Percentiles rank a stretch among this genome's conserved stretches.
These are phyloP conservation scores for Eutrema salsugineum DNA, from an alignment of 441 rosid genomes.

Conservation along the genomic window DNA sequence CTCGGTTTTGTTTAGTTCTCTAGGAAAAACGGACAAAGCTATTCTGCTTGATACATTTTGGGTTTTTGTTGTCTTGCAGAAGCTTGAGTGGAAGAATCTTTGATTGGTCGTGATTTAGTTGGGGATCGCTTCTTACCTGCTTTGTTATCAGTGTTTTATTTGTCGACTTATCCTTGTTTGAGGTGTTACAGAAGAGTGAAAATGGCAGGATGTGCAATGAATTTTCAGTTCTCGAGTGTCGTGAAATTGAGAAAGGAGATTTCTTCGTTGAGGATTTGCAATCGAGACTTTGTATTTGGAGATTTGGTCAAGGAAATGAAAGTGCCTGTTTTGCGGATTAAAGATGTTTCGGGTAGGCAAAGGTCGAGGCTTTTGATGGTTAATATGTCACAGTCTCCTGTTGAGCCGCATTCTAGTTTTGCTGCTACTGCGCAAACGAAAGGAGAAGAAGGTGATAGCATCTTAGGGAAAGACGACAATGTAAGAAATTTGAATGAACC, in stretches of 20 bases:
- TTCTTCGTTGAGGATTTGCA: conserved; percentile 26
- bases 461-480: conserved; percentile 30
- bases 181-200: not conserved
- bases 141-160: conserved; percentile 13
- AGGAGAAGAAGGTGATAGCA: conserved; percentile 26
- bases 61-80: conserved; percentile 10
- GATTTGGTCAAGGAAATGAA: conserved; percentile 21
- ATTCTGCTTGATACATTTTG: not conserved
- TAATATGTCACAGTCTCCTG: conserved; percentile 34
- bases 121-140: not conserved
- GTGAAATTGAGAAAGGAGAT: conserved; percentile 32
- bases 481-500: conserved; percentile 31
- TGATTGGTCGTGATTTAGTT: not conserved
- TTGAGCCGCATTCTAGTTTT: conserved; percentile 32
- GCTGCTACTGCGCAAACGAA: conserved; percentile 7
- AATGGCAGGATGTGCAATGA: conserved; percentile 44
- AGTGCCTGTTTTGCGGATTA: conserved; percentile 21
- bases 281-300: conserved; percentile 22
- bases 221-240: conserved; percentile 32
- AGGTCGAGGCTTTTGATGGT: conserved; percentile 34
- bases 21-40: not conserved
- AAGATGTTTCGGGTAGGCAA: conserved; percentile 18
- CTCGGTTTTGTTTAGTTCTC: not conserved
- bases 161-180: conserved; percentile 34
- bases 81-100: not conserved